A percentile compares a stretch with the other conserved stretches of the same genome.
Conservation (phyloP, 2,329 filamentous ascomycete genomes). For the Lithohypha guttulata region DNA sequence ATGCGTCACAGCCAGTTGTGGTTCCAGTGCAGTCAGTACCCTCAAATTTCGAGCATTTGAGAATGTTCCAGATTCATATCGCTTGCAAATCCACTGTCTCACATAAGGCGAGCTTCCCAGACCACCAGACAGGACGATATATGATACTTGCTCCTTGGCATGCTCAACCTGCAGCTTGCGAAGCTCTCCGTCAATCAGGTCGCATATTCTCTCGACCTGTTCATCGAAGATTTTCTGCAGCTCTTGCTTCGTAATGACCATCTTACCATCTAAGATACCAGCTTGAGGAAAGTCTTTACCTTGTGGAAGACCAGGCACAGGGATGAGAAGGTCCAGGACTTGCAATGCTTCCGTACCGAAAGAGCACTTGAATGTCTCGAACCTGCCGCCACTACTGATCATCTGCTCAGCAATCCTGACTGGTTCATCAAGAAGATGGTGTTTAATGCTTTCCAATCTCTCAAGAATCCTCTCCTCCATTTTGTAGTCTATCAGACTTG, state of each 20-base stretch:
- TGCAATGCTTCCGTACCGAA: constrained; percentile 19
- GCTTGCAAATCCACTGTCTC: constrained; percentile 19
- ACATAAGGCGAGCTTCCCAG: constrained; percentile 28
- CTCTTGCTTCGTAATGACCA: constrained; percentile 23
- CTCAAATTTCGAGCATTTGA: constrained; percentile 19
- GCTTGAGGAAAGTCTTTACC: constrained; percentile 21
- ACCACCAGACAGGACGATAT: constrained; percentile 26
- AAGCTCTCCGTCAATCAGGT: constrained; percentile 23
- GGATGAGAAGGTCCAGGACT: constrained; percentile 23
- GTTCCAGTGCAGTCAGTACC: constrained; percentile 24
- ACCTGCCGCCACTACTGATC: constrained; percentile 6
- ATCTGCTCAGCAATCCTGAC: constrained; percentile 12
- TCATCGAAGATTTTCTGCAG: constrained; percentile 18
- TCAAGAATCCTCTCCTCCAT: constrained; percentile 21
- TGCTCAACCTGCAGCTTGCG: constrained; percentile 20
- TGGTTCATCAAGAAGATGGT: constrained; percentile 17
- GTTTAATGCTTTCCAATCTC: constrained; percentile 18
- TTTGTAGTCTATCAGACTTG: constrained; percentile 2
- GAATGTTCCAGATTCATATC: constrained; percentile 17
- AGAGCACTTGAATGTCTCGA: constrained; percentile 9
- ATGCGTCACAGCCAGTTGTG: constrained; percentile 27
- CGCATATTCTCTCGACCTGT: constrained; percentile 25
- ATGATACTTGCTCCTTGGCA: constrained; percentile 24
- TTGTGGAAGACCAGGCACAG: constrained; percentile 23
- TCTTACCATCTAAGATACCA: constrained; percentile 24